A percentile compares a stretch with the other conserved stretches of the same genome.
These are phyloP conservation scores for Agarophyton chilense DNA, from an alignment of 23 red algal genomes.

Conservation along the genomic window DNA sequence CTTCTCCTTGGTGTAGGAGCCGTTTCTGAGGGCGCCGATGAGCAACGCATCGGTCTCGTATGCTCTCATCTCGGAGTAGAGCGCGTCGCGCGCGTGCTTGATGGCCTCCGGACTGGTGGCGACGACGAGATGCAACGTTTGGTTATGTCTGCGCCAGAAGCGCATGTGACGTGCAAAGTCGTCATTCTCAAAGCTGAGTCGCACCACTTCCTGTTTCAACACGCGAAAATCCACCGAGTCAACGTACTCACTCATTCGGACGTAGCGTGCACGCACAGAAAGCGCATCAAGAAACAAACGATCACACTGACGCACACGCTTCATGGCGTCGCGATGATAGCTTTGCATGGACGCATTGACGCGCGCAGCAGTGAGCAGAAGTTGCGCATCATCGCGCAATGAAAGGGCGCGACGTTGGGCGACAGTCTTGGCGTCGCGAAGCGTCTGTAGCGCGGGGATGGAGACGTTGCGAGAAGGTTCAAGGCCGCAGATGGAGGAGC, in stretches of 20 bases:
- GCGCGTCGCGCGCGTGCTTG: slow-evolving; percentile 23
- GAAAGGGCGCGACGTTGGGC: too few species aligned
- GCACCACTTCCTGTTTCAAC: neutral
- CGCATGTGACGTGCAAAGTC: neutral
- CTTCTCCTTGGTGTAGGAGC: neutral
- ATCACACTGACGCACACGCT: neutral
- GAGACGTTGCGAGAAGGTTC: neutral
- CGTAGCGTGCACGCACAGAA: neutral
- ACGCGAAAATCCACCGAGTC: slow-evolving; percentile 18
- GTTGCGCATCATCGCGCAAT: neutral
- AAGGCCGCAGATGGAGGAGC: neutral
- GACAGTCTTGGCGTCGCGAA: too few species aligned
- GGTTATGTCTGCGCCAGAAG: slow-evolving; percentile 25
- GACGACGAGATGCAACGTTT: slow-evolving; percentile 2
- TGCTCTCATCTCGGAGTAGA: neutral
- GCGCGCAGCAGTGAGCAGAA: neutral
- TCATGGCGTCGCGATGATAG: neutral
- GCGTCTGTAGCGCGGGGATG: too few species aligned
- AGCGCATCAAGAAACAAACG: neutral
- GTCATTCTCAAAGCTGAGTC: slow-evolving; percentile 11
- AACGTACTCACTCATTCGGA: neutral
- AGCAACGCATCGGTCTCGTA: slow-evolving; percentile 43
- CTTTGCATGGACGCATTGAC: neutral
- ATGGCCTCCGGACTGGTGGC: slow-evolving; percentile 19
- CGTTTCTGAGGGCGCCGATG: slow-evolving; percentile 1